These are phyloP conservation scores for Pseudofabraea citricarpa DNA, from an alignment of 2,329 filamentous ascomycete genomes.

Conservation along the genomic window DNA sequence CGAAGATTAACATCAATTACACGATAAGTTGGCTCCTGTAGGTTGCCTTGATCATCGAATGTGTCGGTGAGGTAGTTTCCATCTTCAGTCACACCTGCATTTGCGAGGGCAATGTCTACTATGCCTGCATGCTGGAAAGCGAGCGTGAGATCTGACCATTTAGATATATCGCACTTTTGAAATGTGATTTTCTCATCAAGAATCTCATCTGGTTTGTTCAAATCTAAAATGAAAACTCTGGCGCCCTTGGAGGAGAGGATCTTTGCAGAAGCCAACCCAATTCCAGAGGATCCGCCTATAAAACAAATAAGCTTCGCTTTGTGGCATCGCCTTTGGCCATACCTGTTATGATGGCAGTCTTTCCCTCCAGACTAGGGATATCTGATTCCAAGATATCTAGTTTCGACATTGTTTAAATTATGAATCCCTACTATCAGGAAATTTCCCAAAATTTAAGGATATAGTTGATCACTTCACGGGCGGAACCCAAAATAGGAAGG, in stretches of 20 bases:
- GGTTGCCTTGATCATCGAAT: conserved; percentile 23
- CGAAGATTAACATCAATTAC: conserved; percentile 32
- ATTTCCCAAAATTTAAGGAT: no score
- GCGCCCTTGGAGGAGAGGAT: neutral
- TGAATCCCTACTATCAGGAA: no score
- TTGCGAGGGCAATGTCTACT: conserved; percentile 30
- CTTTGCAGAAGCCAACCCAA: neutral
- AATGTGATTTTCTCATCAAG: neutral
- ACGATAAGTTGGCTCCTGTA: conserved; percentile 23
- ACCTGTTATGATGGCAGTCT: conserved; percentile 8
- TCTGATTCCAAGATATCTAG: neutral
- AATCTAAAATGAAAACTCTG: neutral
- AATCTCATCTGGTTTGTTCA: neutral
- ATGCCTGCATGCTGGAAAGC: conserved; percentile 23
- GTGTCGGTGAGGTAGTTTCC: conserved; percentile 27
- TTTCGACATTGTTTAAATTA: neutral
- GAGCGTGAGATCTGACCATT: neutral
- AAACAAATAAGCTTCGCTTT: neutral
- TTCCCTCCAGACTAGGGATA: conserved; percentile 14
- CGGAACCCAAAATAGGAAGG: no score
- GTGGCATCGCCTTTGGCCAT: neutral
- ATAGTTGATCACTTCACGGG: no score
- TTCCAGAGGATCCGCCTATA: neutral
- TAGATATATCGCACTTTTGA: neutral
- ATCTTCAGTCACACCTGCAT: conserved; percentile 29